Percentiles rank a stretch among this genome's conserved stretches.
Conservation (phyloP, 2,329 filamentous ascomycete species). For the Aphanocladium album region DNA sequence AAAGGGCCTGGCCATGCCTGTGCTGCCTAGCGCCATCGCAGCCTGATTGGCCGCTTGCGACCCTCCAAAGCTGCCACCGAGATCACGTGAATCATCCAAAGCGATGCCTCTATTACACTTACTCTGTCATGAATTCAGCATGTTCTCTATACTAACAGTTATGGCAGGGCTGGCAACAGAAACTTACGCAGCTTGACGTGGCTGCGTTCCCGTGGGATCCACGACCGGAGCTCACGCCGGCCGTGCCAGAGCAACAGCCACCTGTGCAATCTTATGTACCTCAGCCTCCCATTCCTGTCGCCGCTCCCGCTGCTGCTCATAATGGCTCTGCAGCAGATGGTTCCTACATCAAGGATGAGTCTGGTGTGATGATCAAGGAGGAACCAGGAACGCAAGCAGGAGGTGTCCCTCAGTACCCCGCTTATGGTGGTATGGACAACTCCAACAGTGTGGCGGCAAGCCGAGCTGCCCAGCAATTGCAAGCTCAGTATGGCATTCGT, state of each 20-base stretch:
- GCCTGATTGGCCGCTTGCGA: slow-evolving; percentile 10
- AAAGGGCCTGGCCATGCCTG: slow-evolving; percentile 21
- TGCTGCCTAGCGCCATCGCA: slow-evolving; percentile 17
- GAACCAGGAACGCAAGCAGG: slow-evolving; percentile 35
- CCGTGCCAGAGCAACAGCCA: slow-evolving; percentile 33
- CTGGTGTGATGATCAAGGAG: slow-evolving; percentile 37
- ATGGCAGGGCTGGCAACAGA: slow-evolving; percentile 83
- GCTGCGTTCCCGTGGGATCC: slow-evolving; percentile 96
- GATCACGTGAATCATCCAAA: not conserved
- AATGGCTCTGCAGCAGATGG: slow-evolving; percentile 42
- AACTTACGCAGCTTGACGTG: slow-evolving; percentile 77
- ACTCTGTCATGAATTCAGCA: not conserved
- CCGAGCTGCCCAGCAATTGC: slow-evolving; percentile 52
- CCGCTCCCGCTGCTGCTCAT: slow-evolving; percentile 20
- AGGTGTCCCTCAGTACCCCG: slow-evolving; percentile 28
- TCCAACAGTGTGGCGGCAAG: slow-evolving; percentile 42
- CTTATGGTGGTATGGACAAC: slow-evolving; percentile 28
- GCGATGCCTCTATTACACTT: slow-evolving; percentile 6
- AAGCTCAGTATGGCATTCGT: slow-evolving; percentile 55
- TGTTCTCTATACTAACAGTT: slow-evolving; percentile 4
- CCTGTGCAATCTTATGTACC: slow-evolving; percentile 17
- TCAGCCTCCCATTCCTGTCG: slow-evolving; percentile 26
- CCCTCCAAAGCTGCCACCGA: not conserved
- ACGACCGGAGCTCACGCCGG: slow-evolving; percentile 57
- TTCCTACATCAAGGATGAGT: slow-evolving; percentile 42